Base-by-base conservation (phyloP, 345 rosid species). In the Bretschneidera sinensis region DNA sequence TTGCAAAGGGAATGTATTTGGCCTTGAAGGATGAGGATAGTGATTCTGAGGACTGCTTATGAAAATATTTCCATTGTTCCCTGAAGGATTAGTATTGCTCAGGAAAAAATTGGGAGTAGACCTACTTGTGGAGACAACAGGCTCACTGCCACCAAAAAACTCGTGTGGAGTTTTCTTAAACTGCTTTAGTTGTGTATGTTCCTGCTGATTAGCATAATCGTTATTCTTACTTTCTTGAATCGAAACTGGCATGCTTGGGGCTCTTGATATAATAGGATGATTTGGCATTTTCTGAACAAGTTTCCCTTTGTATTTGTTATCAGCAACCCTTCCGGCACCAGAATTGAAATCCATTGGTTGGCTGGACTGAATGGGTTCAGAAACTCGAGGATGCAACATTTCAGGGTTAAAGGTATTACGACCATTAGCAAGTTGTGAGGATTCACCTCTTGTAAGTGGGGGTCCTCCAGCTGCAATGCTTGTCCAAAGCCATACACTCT, bases 141-240 rank as follows among this genome's bases (percentile, higher is more conserved):
- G 72, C 55, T 75, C 85, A 25, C 73, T 51, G 23, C 82, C 72
- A 33, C 75, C 73, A 71, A 77, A 83, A 63, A 74, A 78, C 68
- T 91, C 98, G 59, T 86, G 96, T 0, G 96, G 92, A n/a, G 90
- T 82, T 81, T 79, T 89, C 86, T 80, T 88, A 64, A 85, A 76
- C 69, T 66, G 76, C 76, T 77, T 84, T 55, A 55, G 71, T 64
- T 78, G 85, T 24, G 63, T 10, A 48, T 67, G 31, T 34, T 81
- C 85, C 16, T 60, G 64, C 71, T 63, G 77, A 55, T 60, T 54
- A 65, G 73, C 58, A 24, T 69, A 55, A 50, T 66, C 66, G 56
- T 65, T 71, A 47, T 59, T 74, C 66, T 53, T 73, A 65, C 47
- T 79, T 57, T 79, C 97, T 62, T 69, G 83, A 34, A 24, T 14